phyloP scores from a whole-genome alignment of 306 rosid species.

The Morella rubra region DNA sequence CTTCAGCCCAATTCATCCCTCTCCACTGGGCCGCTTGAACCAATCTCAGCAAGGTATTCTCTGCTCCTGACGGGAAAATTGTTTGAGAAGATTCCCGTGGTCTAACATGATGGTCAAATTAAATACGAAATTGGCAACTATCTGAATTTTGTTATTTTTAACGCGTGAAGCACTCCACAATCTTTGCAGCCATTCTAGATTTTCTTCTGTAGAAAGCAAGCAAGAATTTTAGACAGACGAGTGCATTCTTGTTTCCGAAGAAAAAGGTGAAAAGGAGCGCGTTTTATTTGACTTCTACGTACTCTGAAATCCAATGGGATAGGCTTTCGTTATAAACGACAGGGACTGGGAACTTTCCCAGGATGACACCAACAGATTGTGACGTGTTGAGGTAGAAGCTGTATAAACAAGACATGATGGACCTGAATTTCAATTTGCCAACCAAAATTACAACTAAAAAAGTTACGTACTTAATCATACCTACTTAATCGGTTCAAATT shows the following conservation, averaged over 20 bases:
- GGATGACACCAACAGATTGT: background rate
- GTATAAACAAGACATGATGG: background rate
- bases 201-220: conserved; percentile 17
- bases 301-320: background rate
- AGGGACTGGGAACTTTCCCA: background rate
- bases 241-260: conserved; percentile 30
- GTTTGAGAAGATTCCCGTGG: no score
- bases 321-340: conserved; percentile 25
- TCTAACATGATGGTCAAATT: no score
- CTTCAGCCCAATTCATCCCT: no score
- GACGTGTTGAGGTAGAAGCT: background rate
- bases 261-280: conserved; percentile 11
- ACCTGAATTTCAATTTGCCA: background rate
- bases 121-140: no score
- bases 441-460: background rate
- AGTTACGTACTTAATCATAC: conserved; percentile 17
- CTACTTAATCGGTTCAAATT: conserved; percentile 31
- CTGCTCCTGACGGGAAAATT: no score
- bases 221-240: conserved; percentile 22
- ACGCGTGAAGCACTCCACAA: no score
- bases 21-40: no score
- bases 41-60: no score
- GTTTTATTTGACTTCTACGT: background rate
- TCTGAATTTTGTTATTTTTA: no score
- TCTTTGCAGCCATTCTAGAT: no score